Evolutionary conservation across 371 early-diverging fungal species (phyloP).

Genomic region (Mucor ambiguus): DNA sequence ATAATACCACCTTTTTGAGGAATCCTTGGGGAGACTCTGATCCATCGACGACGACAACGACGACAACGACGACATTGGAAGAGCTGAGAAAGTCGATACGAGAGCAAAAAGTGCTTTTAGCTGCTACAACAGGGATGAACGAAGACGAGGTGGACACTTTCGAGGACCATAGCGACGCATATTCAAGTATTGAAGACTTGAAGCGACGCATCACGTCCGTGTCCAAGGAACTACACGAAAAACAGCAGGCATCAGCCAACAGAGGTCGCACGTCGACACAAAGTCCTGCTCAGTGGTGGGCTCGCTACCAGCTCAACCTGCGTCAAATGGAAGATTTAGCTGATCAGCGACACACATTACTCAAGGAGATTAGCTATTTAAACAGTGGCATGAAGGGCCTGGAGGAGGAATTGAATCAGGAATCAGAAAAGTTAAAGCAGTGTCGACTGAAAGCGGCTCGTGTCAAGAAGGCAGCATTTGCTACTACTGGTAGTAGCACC

Average conservation of each 20-base stretch:
- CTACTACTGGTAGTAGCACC: background rate
- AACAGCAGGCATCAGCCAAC: conserved; percentile 7
- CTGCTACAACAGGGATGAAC: background rate
- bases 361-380: conserved; percentile 44
- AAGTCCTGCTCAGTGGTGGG: conserved; percentile 25
- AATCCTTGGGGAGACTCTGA: conserved; percentile 16
- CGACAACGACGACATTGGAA: background rate
- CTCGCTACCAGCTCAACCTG: conserved; percentile 37
- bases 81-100: conserved; percentile 22
- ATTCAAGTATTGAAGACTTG: conserved; percentile 24
- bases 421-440: conserved; percentile 29
- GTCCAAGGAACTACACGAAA: conserved; percentile 22
- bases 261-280: conserved; percentile 9
- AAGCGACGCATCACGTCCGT: conserved; percentile 32
- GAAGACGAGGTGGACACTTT: conserved; percentile 3
- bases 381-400: conserved; percentile 28
- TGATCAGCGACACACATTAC: conserved; percentile 30
- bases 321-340: conserved; percentile 37
- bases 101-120: conserved; percentile 28
- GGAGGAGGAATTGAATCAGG: conserved; percentile 18
- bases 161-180: background rate
- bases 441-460: conserved; percentile 19
- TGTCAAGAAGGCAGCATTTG: background rate
- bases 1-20: conserved; percentile 10
- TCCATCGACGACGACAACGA: too few species aligned